A percentile compares a stretch with the other conserved stretches of the same genome.
These are phyloP conservation scores for Caryopteris hybrid DNA, from an alignment of 305 asterid genomes.

Conservation along the genomic window DNA sequence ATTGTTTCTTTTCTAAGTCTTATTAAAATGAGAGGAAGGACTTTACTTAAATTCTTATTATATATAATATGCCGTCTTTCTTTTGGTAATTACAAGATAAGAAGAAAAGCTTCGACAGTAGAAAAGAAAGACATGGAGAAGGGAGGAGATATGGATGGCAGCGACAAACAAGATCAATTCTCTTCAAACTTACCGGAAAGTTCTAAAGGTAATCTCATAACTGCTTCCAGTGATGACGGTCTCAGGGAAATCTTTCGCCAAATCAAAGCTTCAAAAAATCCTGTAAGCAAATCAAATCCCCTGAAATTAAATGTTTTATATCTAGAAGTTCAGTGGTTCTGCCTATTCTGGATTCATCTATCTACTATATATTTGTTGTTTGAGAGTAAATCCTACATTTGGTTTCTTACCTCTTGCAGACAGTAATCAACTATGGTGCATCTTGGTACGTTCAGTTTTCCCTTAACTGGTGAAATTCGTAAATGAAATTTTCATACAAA, in stretches of 20 bases:
- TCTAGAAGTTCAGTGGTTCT: background rate
- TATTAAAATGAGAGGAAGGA: too few relatives aligned
- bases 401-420: constrained; percentile 40
- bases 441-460: constrained; percentile 47
- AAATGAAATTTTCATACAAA: background rate
- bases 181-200: background rate
- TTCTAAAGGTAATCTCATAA: constrained; percentile 24
- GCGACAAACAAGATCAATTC: background rate
- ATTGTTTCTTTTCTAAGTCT: too few relatives aligned
- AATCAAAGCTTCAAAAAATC: constrained; percentile 55
- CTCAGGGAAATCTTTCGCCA: constrained; percentile 56
- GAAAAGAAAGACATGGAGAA: background rate
- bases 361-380: background rate
- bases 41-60: too few relatives aligned
- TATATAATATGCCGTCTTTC: too few relatives aligned
- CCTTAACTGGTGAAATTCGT: background rate
- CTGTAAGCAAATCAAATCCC: constrained; percentile 31
- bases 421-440: constrained; percentile 84
- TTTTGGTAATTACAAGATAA: too few relatives aligned
- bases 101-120: background rate
- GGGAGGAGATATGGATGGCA: background rate
- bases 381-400: background rate
- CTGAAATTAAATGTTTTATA: background rate
- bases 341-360: background rate
- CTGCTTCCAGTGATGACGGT: constrained; percentile 54